Conservation (phyloP, 805 yeast genomes). For the Candida multigemmis region DNA sequence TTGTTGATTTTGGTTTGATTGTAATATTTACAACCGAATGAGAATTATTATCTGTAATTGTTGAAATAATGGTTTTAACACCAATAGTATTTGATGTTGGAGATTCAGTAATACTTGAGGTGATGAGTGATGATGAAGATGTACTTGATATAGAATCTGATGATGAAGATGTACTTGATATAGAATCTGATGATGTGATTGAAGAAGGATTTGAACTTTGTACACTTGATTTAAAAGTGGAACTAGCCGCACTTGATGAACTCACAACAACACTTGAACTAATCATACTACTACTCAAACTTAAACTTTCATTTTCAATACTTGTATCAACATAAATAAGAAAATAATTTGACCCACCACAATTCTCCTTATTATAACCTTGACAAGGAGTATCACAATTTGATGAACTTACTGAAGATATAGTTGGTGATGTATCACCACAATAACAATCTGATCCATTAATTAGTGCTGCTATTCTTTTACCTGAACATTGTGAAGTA, state of each 20-base stretch:
- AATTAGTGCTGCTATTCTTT: conserved; percentile 23
- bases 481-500: conserved; percentile 39
- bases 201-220: conserved; percentile 6
- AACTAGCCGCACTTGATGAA: conserved; percentile 3
- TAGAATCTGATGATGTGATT: conserved; percentile 1
- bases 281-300: conserved; percentile 3
- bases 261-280: too few relatives aligned
- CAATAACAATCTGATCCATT: conserved; percentile 32
- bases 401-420: conserved; percentile 17
- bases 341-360: conserved; percentile 29
- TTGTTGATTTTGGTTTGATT: conserved; percentile 5
- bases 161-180: conserved; percentile 5
- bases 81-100: conserved; percentile 5
- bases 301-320: conserved; percentile 9
- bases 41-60: conserved; percentile 6
- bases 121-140: conserved; percentile 3
- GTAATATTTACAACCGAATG: conserved; percentile 3
- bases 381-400: conserved; percentile 23
- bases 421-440: conserved; percentile 23
- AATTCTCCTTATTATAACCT: conserved; percentile 26
- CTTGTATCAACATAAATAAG: conserved; percentile 16
- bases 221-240: conserved; percentile 6
- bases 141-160: conserved; percentile 5
- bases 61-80: conserved; percentile 11
- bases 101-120: conserved; percentile 4